Percentiles rank a stretch among this genome's conserved stretches.
Evolutionary conservation across 2,329 filamentous ascomycete genomes (phyloP).

Genomic region (Aspergillus flavus): DNA sequence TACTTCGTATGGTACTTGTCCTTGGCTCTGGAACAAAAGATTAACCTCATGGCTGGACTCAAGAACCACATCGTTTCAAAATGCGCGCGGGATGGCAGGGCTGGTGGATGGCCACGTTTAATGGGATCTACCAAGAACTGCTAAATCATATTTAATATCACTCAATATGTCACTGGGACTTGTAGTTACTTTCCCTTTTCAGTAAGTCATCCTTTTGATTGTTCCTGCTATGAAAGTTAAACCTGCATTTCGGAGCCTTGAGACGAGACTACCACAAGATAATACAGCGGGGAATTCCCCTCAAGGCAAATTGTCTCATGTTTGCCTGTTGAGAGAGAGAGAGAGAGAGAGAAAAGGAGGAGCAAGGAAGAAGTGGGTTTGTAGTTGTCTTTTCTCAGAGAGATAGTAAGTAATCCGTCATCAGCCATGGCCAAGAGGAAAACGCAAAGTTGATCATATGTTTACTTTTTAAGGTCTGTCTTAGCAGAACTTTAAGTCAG

Average conservation of each 20-base stretch:
- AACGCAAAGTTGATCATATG: constrained; percentile 4
- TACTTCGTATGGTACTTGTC: neutral
- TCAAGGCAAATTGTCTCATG: constrained; percentile 3
- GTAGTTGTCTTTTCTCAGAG: neutral
- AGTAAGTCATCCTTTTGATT: neutral
- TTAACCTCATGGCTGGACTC: constrained; percentile 12
- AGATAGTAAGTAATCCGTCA: neutral
- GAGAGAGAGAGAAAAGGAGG: neutral
- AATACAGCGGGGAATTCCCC: neutral
- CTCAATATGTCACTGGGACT: neutral
- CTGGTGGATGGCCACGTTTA: constrained; percentile 12
- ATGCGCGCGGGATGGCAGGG: constrained; percentile 12
- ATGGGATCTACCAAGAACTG: constrained; percentile 14
- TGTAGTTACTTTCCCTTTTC: constrained; percentile 5
- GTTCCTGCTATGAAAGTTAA: constrained; percentile 4
- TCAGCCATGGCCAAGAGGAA: neutral
- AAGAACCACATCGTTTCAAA: constrained; percentile 17
- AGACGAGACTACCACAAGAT: neutral
- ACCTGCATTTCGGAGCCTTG: neutral
- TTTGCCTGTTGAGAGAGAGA: neutral
- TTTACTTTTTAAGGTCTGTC: constrained; percentile 4
- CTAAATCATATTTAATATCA: constrained; percentile 2
- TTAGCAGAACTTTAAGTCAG: constrained; percentile 3
- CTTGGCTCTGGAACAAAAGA: neutral
- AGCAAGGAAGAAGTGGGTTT: neutral